Percentiles rank a stretch among this genome's conserved stretches.
These are phyloP conservation scores for Aspergillus steynii DNA, from an alignment of 495 filamentous ascomycete species.

Conservation along the genomic window DNA sequence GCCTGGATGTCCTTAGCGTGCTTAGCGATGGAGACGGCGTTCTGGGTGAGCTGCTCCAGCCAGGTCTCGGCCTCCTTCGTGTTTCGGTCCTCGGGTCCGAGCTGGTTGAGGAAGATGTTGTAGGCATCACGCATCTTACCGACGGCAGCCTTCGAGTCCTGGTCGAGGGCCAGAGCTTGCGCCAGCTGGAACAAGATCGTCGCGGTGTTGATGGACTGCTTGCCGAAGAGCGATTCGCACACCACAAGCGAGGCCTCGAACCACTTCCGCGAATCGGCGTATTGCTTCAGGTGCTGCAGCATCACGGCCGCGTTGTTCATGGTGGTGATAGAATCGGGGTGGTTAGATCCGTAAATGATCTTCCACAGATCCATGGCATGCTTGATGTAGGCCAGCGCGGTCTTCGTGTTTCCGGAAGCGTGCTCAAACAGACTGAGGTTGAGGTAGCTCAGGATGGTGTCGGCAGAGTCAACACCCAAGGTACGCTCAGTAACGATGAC, in stretches of 20 bases:
- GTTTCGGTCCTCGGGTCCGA: slow-evolving; percentile 88
- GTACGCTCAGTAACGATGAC: slow-evolving; percentile 96
- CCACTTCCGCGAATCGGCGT: slow-evolving; percentile 90
- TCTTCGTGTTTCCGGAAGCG: slow-evolving; percentile 80
- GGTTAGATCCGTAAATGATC: slow-evolving; percentile 87
- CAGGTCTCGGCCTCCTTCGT: slow-evolving; percentile 93
- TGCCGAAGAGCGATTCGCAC: slow-evolving; percentile 84
- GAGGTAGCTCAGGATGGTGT: slow-evolving; percentile 91
- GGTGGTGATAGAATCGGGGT: slow-evolving; percentile 97
- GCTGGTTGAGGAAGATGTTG: slow-evolving; percentile 84
- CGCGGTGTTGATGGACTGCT: slow-evolving; percentile 86
- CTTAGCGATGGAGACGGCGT: slow-evolving; percentile 89
- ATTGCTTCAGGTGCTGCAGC: slow-evolving; percentile 91
- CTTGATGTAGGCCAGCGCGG: slow-evolving; percentile 79
- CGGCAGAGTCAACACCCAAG: slow-evolving; percentile 86
- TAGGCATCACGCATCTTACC: slow-evolving; percentile 91
- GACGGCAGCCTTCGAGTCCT: slow-evolving; percentile 87
- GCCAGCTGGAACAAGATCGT: slow-evolving; percentile 96
- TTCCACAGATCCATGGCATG: slow-evolving; percentile 97
- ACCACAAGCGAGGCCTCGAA: slow-evolving; percentile 89
- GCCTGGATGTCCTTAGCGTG: slow-evolving; percentile 84
- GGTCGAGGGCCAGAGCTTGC: slow-evolving; percentile 89
- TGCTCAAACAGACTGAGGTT: slow-evolving; percentile 97
- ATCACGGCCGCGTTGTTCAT: slow-evolving; percentile 99
- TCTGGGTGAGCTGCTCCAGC: slow-evolving; percentile 94